Evolutionary conservation across 2,329 filamentous ascomycete genomes (phyloP).

Genomic region (Chlorencoelia australis): DNA sequence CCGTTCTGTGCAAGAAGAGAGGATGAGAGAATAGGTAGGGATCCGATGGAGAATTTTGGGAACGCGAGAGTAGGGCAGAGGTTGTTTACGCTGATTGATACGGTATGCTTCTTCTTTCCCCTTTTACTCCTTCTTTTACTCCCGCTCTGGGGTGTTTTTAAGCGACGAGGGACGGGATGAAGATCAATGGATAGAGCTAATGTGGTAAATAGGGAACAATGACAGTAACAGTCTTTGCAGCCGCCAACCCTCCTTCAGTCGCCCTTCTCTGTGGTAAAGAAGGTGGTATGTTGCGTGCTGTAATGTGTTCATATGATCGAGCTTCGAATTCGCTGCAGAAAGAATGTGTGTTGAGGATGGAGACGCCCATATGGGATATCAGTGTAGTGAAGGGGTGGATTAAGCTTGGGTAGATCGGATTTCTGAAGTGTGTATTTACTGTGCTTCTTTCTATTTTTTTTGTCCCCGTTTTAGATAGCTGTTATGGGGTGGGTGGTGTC

Average conservation of each 20-base stretch:
- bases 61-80: conserved; percentile 8
- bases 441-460: no score
- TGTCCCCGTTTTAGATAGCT: no score
- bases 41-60: conserved; percentile 11
- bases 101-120: conserved; percentile 8
- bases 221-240: conserved; percentile 26
- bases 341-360: conserved; percentile 15
- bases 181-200: not conserved
- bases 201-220: conserved; percentile 1
- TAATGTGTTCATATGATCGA: conserved; percentile 21
- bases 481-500: no score
- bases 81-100: conserved; percentile 25
- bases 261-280: conserved; percentile 27
- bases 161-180: no score
- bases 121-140: no score
- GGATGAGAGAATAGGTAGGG: conserved; percentile 14
- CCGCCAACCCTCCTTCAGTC: conserved; percentile 26
- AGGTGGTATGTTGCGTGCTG: conserved; percentile 27
- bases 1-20: conserved; percentile 5
- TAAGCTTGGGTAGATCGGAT: no score
- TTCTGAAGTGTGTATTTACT: no score
- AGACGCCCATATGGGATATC: conserved; percentile 9
- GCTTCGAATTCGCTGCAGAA: conserved; percentile 9
- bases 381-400: conserved; percentile 4
- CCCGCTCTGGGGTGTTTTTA: no score